Evolutionary conservation across 2,329 filamentous ascomycete genomes (phyloP).

Genomic region (Rhytidhysteron rufulum): DNA sequence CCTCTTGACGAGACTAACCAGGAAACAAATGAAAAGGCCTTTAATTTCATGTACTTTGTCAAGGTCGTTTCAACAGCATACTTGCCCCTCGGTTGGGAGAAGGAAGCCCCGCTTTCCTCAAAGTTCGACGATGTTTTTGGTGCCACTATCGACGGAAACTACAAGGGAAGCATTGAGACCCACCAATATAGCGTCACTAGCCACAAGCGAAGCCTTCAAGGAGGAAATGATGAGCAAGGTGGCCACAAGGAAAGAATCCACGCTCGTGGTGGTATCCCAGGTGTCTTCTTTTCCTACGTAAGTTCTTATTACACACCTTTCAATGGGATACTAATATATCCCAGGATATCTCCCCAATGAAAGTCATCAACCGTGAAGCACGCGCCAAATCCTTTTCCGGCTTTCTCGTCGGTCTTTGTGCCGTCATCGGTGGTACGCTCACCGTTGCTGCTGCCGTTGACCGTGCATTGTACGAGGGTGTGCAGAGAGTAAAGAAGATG

Average conservation of each 20-base stretch:
- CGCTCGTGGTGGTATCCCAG: constrained; percentile 86
- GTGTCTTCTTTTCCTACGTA: constrained; percentile 97
- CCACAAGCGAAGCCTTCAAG: constrained; percentile 82
- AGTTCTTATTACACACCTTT: constrained; percentile 39
- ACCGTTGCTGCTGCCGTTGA: constrained; percentile 95
- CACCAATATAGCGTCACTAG: constrained; percentile 98
- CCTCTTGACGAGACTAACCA: constrained; percentile 81
- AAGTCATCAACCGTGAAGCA: constrained; percentile 95
- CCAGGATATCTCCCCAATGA: constrained; percentile 98
- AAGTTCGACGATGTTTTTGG: constrained; percentile 51
- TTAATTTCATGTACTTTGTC: constrained; percentile 98
- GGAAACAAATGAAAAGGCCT: constrained; percentile 74
- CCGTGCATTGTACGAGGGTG: constrained; percentile 85
- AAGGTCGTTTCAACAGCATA: constrained; percentile 98
- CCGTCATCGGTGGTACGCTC: constrained; percentile 88
- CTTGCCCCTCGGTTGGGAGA: constrained; percentile 84
- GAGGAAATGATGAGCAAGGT: constrained; percentile 79
- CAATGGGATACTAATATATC: neutral
- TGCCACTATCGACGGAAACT: constrained; percentile 45
- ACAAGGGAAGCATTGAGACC: constrained; percentile 86
- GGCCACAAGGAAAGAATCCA: constrained; percentile 91
- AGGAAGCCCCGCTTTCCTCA: constrained; percentile 36
- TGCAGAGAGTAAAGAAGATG: constrained; percentile 80
- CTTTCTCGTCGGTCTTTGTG: constrained; percentile 91
- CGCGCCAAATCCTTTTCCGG: constrained; percentile 84